Conservation (phyloP, 805 yeast species). For the Zygotorulaspora danielsina region DNA sequence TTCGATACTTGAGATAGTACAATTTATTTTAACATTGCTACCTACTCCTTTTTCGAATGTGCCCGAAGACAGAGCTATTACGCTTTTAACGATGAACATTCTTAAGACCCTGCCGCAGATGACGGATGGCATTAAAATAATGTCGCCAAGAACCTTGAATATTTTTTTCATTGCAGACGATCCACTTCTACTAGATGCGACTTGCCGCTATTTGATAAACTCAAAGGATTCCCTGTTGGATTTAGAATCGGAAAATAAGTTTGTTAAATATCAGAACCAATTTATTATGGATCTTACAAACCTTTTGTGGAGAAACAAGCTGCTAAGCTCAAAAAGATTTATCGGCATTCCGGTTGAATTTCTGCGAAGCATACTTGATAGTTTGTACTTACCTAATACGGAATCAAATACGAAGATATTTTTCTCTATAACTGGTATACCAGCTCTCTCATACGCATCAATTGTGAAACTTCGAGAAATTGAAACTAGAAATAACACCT, state of each 20-base stretch:
- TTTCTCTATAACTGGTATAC: slow-evolving; percentile 25
- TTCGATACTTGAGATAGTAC: slow-evolving; percentile 12
- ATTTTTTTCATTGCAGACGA: slow-evolving; percentile 23
- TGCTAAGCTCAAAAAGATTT: slow-evolving; percentile 15
- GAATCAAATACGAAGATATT: slow-evolving; percentile 14
- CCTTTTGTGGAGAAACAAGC: slow-evolving; percentile 32
- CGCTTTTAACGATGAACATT: slow-evolving; percentile 10
- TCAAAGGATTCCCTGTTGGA: slow-evolving; percentile 15
- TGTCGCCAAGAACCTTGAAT: slow-evolving; percentile 14
- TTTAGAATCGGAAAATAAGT: slow-evolving; percentile 13
- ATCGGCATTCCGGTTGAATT: slow-evolving; percentile 27
- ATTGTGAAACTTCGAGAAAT: slow-evolving; percentile 10
- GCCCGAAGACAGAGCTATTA: slow-evolving; percentile 17
- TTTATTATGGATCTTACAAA: slow-evolving; percentile 30
- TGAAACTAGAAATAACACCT: slow-evolving; percentile 9
- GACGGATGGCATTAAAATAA: neutral
- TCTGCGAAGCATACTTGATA: slow-evolving; percentile 15
- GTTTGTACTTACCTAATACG: slow-evolving; percentile 13
- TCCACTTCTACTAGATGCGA: slow-evolving; percentile 22
- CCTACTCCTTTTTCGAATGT: slow-evolving; percentile 10
- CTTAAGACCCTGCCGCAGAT: slow-evolving; percentile 9
- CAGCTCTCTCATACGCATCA: slow-evolving; percentile 24
- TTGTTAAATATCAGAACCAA: slow-evolving; percentile 24
- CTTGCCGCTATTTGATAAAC: slow-evolving; percentile 23
- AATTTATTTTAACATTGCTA: slow-evolving; percentile 18